These are phyloP conservation scores for Phytophthora podocarpi DNA, from an alignment of 352 stramenopile genomes.

Conservation along the genomic window DNA sequence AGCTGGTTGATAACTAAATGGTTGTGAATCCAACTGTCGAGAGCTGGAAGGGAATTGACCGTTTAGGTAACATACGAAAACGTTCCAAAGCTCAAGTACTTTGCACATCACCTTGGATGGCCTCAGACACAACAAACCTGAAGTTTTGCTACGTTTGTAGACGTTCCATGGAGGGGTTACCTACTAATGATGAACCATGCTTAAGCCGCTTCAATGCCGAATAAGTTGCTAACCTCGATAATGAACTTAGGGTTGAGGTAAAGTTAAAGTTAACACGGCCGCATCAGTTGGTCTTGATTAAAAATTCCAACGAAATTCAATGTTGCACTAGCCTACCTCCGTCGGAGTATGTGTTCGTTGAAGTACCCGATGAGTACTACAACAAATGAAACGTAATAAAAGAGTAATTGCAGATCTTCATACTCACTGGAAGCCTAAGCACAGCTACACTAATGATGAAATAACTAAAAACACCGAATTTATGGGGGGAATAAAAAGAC, in stretches of 20 bases:
- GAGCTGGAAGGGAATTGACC: slow-evolving; percentile 1
- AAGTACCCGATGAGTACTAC: background rate
- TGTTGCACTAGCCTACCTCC: background rate
- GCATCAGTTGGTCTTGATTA: background rate
- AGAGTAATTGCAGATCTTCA: background rate
- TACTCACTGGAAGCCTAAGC: background rate
- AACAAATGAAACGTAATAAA: background rate
- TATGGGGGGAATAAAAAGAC: background rate
- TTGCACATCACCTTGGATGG: background rate
- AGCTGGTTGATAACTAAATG: background rate
- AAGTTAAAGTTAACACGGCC: no score
- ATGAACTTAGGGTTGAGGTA: no score
- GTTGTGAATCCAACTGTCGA: background rate
- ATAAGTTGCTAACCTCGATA: no score
- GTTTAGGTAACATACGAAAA: background rate
- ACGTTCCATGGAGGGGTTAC: no score
- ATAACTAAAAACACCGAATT: background rate
- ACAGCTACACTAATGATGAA: background rate
- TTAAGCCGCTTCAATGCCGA: no score
- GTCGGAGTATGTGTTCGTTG: slow-evolving; percentile 1
- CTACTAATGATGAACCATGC: no score
- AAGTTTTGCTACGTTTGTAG: background rate
- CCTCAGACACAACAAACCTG: background rate
- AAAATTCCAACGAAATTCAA: background rate
- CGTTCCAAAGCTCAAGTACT: background rate